These are phyloP conservation scores for Fragaria vesca DNA, from an alignment of 306 rosid species.

Conservation along the genomic window DNA sequence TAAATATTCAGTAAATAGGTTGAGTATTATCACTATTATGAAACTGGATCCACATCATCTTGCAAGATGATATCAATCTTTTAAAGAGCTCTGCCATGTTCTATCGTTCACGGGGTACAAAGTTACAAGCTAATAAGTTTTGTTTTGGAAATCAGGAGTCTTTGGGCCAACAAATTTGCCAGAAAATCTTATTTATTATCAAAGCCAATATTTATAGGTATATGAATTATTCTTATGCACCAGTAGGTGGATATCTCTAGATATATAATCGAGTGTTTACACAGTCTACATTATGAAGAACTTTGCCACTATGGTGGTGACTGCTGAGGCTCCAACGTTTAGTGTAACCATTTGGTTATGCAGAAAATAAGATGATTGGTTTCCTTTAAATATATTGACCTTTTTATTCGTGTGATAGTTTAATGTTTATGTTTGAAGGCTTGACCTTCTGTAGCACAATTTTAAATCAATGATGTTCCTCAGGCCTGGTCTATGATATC, in stretches of 20 bases:
- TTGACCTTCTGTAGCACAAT: conserved; percentile 2
- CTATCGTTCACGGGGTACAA: background rate
- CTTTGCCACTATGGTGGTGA: background rate
- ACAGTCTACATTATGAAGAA: background rate
- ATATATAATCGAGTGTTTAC: background rate
- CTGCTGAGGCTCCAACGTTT: background rate
- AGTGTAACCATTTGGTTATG: background rate
- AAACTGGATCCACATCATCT: background rate
- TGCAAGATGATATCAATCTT: background rate
- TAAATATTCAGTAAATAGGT: background rate
- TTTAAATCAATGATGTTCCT: conserved; percentile 9
- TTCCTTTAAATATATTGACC: background rate
- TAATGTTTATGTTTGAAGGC: background rate
- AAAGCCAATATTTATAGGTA: background rate
- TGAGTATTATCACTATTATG: background rate
- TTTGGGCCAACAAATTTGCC: background rate
- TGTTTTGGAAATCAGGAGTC: background rate
- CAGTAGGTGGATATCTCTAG: background rate
- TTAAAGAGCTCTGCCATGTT: background rate
- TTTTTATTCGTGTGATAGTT: background rate
- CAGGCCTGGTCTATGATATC: conserved; percentile 43
- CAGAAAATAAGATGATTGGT: background rate
- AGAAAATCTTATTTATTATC: background rate
- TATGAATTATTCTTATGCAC: background rate
- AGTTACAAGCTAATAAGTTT: background rate